Evolutionary conservation across 2,329 filamentous ascomycete species (phyloP), one percentile per base, ranked within the genome.

Genomic region (Calonectria multiphialidica): DNA sequence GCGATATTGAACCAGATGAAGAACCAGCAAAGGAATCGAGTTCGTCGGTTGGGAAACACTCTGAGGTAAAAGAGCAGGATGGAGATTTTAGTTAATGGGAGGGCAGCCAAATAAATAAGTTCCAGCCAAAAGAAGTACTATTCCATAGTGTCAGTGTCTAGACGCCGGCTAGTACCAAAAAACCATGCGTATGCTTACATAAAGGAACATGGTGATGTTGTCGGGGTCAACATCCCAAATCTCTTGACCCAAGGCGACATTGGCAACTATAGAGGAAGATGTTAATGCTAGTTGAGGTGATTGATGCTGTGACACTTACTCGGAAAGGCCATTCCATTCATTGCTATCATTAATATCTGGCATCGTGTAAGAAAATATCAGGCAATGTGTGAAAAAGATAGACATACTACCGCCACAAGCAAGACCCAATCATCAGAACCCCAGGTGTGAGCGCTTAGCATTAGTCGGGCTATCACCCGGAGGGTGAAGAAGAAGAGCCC

Each of bases 1-100:
- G 70, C 75, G 1, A 63, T 53, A 7, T 77, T 77, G 4, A 77
- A 64, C 0, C 67, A 74, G 3, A 77, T 77, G 2, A 76, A 62
- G 2, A 77, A 33, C 75, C 75, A 71, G 21, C 70, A 72, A 7
- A 61, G 33, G 30, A 65, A 37, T 28, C 59, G 40, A 13, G 55
- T 61, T 16, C 28, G 33, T 16, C 8, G 40, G 44, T 37, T 30
- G n/a, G 70, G 65, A 33, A 72, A 72, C 16, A 72, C 68, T 18
- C 55, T 65, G 0, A 72, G 66, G 25, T 72, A 72, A 25, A 72
- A 68, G 30, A 72, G 70, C 33, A 72, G 21, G 12, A 72, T 69
- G 9, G 70, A 72, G 33, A 72, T 72, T 23, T 72, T 72, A 13
- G 70, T 72, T 7, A 72, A 12, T 6, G 70, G 70, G 10, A 72